Base-by-base conservation (phyloP, 2,329 filamentous ascomycete species). In the Penicillium brasilianum region DNA sequence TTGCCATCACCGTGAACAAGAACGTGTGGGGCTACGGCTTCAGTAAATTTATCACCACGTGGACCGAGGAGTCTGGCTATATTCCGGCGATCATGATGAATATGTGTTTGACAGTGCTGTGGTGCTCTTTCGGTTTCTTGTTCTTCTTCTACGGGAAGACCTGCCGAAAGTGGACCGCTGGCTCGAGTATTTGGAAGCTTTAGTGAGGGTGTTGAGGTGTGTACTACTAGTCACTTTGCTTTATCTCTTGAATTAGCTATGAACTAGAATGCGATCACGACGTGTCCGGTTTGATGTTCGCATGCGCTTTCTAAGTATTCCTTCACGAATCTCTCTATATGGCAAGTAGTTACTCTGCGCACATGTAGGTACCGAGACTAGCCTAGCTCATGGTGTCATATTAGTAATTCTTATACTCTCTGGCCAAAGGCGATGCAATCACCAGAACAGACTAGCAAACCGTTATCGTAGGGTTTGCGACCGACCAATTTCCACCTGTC, bases 1-100 rank as follows among this genome's bases (percentile, higher is more conserved):
- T 88, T 0, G 78, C 82, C 8, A 83, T 87, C 64, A 88, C 86
- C 55, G 85, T 88, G 49, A 87, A 87, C 68, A 88, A 88, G 77
- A 88, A 88, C 59, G 57, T 88, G 0, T 87, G 85, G 84, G 86
- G 86, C 0, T 88, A 87, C 69, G 85, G 85, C 0, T 84, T 88
- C 65, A 77, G 77, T 53, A 83, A 85, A 57, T 85, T 85, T 64
- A 82, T 85, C 60, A 85, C 82, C 0, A 74, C 77, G 0, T 87
- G 84, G 84, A 77, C 79, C 13, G 75, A 76, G 22, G 71, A 80
- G 64, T 71, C 60, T 41, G 84, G 85, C 34, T 86, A 84, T 66
- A 78, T 87, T 18, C 74, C 79, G 5, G 85, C 84, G 0, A 86
- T 87, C 67, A 87, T 88, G 85, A 81, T 83, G 22, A 88, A 88